Conservation (phyloP, 345 rosid species). For the Hibiscus trionum region DNA sequence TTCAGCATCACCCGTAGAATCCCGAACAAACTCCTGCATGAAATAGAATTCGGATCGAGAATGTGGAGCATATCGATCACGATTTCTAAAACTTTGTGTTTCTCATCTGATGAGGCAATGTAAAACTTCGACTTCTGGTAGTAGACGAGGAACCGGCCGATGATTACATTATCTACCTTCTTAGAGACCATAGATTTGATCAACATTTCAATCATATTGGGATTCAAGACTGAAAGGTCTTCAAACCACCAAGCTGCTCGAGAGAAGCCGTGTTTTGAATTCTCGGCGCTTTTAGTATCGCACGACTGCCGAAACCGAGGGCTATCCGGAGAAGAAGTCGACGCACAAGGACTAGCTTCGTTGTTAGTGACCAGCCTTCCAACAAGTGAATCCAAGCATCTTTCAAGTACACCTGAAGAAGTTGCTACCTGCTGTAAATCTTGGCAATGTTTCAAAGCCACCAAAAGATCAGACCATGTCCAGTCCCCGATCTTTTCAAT, state of each 20-base stretch:
- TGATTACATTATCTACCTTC: conserved; percentile 45
- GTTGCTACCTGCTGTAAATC: conserved; percentile 25
- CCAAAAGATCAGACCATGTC: conserved; percentile 78
- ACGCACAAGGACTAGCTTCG: conserved; percentile 70
- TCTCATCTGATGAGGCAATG: conserved; percentile 35
- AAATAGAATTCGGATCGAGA: conserved; percentile 46
- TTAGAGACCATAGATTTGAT: neutral
- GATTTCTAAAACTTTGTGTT: conserved; percentile 39
- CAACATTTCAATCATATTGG: neutral
- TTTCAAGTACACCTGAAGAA: conserved; percentile 30
- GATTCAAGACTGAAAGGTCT: conserved; percentile 21
- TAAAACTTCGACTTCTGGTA: conserved; percentile 67
- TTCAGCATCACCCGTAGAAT: conserved; percentile 44
- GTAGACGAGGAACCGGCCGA: conserved; percentile 60
- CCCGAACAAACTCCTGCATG: conserved; percentile 69
- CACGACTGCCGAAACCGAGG: conserved; percentile 61
- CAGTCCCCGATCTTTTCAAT: conserved; percentile 58
- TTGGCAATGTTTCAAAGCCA: conserved; percentile 60
- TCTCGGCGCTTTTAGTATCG: conserved; percentile 77
- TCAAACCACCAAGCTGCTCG: conserved; percentile 80
- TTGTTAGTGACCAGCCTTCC: conserved; percentile 39
- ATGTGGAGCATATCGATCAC: conserved; percentile 43
- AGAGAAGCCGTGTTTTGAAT: conserved; percentile 50
- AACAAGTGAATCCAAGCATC: conserved; percentile 51
- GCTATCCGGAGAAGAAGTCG: conserved; percentile 73